These are phyloP conservation scores for Fusarium bactridioides DNA, from an alignment of 2,329 filamentous ascomycete genomes.

Conservation along the genomic window DNA sequence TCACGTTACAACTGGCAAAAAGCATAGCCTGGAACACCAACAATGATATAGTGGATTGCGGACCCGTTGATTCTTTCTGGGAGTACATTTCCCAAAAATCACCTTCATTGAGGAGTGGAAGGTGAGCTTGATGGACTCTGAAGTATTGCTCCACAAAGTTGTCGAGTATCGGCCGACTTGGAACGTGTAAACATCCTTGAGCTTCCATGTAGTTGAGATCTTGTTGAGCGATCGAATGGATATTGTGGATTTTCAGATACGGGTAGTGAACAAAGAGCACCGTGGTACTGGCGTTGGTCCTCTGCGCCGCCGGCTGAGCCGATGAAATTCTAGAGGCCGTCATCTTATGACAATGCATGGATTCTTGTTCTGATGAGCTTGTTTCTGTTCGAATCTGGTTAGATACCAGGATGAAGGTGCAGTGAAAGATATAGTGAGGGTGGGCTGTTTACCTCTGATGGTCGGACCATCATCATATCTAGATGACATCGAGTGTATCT, in stretches of 20 bases:
- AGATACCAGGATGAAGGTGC: neutral
- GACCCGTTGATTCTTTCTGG: neutral
- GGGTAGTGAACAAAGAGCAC: neutral
- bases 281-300: neutral
- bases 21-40: neutral
- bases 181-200: neutral
- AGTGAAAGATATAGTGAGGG: neutral
- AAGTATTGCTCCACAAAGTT: neutral
- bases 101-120: neutral
- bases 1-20: neutral
- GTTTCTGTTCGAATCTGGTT: neutral
- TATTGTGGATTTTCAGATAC: neutral
- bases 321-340: neutral
- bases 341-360: neutral
- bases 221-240: neutral
- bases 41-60: neutral
- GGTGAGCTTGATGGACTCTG: neutral
- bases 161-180: neutral
- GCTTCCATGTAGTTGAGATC: neutral
- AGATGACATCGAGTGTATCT: neutral
- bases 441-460: neutral
- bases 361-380: neutral
- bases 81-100: neutral
- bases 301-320: neutral
- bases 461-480: neutral